phyloP scores from a whole-genome alignment of 371 early-diverging fungal genomes.

The Funneliformis caledonium region DNA sequence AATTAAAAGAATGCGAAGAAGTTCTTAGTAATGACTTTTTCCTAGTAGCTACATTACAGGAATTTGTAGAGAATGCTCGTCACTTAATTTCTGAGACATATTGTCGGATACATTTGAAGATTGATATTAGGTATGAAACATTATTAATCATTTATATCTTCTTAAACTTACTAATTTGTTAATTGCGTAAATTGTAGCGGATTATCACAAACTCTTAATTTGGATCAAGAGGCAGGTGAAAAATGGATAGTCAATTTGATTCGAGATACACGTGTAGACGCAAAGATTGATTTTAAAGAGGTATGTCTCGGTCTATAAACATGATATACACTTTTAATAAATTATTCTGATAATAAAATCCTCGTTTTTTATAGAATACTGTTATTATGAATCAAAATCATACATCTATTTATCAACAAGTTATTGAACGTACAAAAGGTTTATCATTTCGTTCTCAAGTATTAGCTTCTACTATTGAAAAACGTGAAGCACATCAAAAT shows the following conservation, averaged over 20 bases:
- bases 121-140: conserved; percentile 68
- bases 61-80: conserved; percentile 92
- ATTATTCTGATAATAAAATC: background rate
- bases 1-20: conserved; percentile 85
- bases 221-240: conserved; percentile 90
- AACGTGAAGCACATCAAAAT: conserved; percentile 67
- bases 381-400: conserved; percentile 89
- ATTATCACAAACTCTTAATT: conserved; percentile 81
- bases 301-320: conserved; percentile 43
- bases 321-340: background rate
- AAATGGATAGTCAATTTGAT: conserved; percentile 97
- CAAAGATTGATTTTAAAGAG: conserved; percentile 93
- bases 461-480: conserved; percentile 87
- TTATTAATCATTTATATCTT: background rate
- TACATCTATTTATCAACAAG: conserved; percentile 89
- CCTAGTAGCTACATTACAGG: conserved; percentile 78
- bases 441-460: conserved; percentile 89
- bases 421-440: conserved; percentile 91
- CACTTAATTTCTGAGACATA: conserved; percentile 94
- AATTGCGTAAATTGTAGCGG: conserved; percentile 50
- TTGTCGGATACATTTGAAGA: conserved; percentile 93
- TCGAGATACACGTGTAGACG: conserved; percentile 92
- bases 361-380: conserved; percentile 63
- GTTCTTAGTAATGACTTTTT: conserved; percentile 90
- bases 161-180: background rate